phyloP scores from a whole-genome alignment of 768 basidiomycete species.

The Boletus sp. region DNA sequence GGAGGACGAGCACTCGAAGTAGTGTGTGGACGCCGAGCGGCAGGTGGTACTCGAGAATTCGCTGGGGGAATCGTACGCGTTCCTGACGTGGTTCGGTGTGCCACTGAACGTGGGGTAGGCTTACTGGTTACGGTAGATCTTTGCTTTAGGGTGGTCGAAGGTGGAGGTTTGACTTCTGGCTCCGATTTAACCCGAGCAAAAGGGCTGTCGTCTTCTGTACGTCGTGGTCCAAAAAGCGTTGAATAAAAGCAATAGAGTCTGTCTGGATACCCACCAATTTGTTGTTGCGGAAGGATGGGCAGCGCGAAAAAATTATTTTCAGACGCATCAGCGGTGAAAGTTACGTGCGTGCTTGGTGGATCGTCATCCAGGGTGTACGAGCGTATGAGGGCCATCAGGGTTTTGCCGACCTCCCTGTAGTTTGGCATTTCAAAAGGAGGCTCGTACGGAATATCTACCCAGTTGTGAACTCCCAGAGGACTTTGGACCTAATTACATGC shows the following conservation, averaged over 20 bases:
- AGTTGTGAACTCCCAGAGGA: constrained; percentile 2
- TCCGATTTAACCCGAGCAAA: constrained; percentile 19
- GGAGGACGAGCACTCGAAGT: constrained; percentile 10
- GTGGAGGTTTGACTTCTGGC: constrained; percentile 8
- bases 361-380: constrained; percentile 36
- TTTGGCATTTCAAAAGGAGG: constrained; percentile 51
- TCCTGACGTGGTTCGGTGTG: constrained; percentile 4
- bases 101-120: constrained; percentile 4
- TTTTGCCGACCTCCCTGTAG: constrained; percentile 41
- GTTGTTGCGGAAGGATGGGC: constrained; percentile 16
- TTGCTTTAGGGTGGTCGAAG: not conserved
- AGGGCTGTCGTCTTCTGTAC: constrained; percentile 30
- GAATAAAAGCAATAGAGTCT: not conserved
- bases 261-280: constrained; percentile 22
- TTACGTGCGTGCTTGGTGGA: constrained; percentile 12
- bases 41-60: constrained; percentile 11
- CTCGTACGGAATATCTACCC: constrained; percentile 41
- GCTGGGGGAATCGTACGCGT: not conserved
- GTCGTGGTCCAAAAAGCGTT: not conserved
- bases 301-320: constrained; percentile 24
- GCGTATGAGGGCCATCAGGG: constrained; percentile 37
- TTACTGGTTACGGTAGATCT: not conserved
- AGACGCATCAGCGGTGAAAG: constrained; percentile 20
- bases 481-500: not conserved
- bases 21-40: constrained; percentile 8